Conservation (phyloP, 768 basidiomycete species). For the Kwoniella shandongensis region DNA sequence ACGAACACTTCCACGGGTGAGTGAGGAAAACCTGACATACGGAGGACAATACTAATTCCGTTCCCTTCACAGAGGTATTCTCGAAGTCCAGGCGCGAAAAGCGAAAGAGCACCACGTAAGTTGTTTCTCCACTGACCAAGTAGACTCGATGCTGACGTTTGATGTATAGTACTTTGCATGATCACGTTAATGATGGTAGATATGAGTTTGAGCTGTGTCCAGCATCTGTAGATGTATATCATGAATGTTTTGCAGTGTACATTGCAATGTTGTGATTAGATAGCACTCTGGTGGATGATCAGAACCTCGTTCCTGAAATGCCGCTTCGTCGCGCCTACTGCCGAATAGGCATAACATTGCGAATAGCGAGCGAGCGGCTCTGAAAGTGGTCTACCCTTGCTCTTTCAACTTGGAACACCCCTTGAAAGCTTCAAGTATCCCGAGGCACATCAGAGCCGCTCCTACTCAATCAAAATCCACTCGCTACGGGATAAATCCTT, state of each 20-base stretch:
- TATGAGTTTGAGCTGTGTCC: conserved; percentile 7
- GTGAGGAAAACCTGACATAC: neutral
- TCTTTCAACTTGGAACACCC: too few species aligned
- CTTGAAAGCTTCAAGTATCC: too few species aligned
- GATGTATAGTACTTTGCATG: conserved; percentile 49
- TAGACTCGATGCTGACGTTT: neutral
- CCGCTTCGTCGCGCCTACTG: too few species aligned
- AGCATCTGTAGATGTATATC: conserved; percentile 30
- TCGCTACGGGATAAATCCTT: neutral
- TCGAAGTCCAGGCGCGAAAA: conserved; percentile 96
- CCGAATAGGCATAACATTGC: too few species aligned
- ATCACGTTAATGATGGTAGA: conserved; percentile 7
- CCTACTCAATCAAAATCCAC: too few species aligned
- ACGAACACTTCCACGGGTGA: conserved; percentile 88
- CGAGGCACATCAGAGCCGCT: too few species aligned
- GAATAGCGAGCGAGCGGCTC: too few species aligned
- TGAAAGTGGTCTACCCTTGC: too few species aligned
- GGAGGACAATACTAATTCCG: neutral
- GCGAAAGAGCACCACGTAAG: conserved; percentile 78
- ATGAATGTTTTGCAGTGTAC: too few species aligned
- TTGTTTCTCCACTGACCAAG: neutral
- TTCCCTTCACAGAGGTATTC: conserved; percentile 31
- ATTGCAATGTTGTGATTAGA: too few species aligned
- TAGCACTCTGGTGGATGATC: too few species aligned
- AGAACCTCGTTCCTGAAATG: too few species aligned